Evolutionary conservation across 2,329 filamentous ascomycete genomes (phyloP), one percentile per base, ranked within the genome.

Genomic region (Aspergillus jensenii): DNA sequence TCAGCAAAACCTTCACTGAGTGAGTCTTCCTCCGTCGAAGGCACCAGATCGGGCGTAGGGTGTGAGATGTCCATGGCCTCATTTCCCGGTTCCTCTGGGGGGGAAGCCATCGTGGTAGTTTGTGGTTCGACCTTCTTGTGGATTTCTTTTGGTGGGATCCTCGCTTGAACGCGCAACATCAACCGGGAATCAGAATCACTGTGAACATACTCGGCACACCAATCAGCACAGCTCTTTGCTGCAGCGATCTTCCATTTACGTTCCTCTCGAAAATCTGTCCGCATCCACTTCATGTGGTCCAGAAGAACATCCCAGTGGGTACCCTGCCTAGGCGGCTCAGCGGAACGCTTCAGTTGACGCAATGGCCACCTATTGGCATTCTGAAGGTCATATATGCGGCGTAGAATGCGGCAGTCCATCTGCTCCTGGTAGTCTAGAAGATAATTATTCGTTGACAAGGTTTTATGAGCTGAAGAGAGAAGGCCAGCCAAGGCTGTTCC

Each of bases 211-310:
- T 93, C 88, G 0, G 89, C 90, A 73, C 93, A 98, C 67, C 89
- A 90, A 67, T 87, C 81, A 1, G 92, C 95, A 59, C 96, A 81
- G 57, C 88, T 91, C 58, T 88, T 88, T 5, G 93, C 93, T 37
- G 89, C 84, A 2, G 89, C 85, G 69, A 86, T 87, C 76, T 97
- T 98, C 92, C 93, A 96, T 72, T 96, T 96, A 41, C 91, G 82
- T 73, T 98, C 95, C 74, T 97, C 91, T 52, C 90, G 85, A 69
- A 97, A 98, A 74, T 99, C 95, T 2, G 92, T 97, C 51, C 93
- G 86, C 91, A 99, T 96, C 93, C 93, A 98, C 73, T 93, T 96
- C 84, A 93, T 91, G 78, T 99, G 93, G 65, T 92, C 85, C 33
- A 99, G 79, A 55, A 98, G 74, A 52, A 93, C 83, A 75, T 99